Percentiles rank a stretch among this genome's conserved stretches.
phyloP scores from a whole-genome alignment of 2,329 filamentous ascomycete genomes.

The Arthrocladium fulminans region DNA sequence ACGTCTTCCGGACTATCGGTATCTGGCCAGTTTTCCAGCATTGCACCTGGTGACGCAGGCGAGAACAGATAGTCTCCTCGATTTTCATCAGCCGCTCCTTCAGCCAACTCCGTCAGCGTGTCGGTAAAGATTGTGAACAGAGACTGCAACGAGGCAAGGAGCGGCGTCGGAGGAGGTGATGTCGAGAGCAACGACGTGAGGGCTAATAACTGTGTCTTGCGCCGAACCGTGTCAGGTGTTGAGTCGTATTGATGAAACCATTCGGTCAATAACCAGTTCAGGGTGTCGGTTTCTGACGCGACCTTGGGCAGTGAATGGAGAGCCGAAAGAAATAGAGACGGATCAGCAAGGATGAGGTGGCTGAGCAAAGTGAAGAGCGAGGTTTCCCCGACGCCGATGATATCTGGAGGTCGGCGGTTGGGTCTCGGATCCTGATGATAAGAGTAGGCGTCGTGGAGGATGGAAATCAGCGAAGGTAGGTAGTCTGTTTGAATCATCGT shows the following conservation, averaged over 20 bases:
- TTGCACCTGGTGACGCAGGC: slow-evolving; percentile 25
- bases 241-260: slow-evolving; percentile 43
- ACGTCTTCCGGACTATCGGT: slow-evolving; percentile 34
- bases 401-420: slow-evolving; percentile 56
- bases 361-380: slow-evolving; percentile 80
- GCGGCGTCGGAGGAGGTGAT: slow-evolving; percentile 31
- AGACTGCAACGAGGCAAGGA: slow-evolving; percentile 38
- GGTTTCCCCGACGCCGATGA: slow-evolving; percentile 68
- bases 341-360: slow-evolving; percentile 65
- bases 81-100: slow-evolving; percentile 32
- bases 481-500: slow-evolving; percentile 28
- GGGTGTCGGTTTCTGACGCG: slow-evolving; percentile 9
- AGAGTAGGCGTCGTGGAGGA: slow-evolving; percentile 58
- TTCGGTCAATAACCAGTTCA: slow-evolving; percentile 39
- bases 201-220: slow-evolving; percentile 40
- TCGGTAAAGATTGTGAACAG: slow-evolving; percentile 41
- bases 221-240: slow-evolving; percentile 38
- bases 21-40: slow-evolving; percentile 26
- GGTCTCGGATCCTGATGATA: slow-evolving; percentile 77
- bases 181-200: slow-evolving; percentile 37
- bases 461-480: slow-evolving; percentile 44
- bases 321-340: slow-evolving; percentile 54
- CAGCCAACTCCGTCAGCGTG: slow-evolving; percentile 36
- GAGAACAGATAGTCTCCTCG: slow-evolving; percentile 36
- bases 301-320: slow-evolving; percentile 23